A percentile compares a stretch with the other conserved stretches of the same genome.
Evolutionary conservation across 495 filamentous ascomycete species (phyloP).

Genomic region (Aspergillus homomorphus): DNA sequence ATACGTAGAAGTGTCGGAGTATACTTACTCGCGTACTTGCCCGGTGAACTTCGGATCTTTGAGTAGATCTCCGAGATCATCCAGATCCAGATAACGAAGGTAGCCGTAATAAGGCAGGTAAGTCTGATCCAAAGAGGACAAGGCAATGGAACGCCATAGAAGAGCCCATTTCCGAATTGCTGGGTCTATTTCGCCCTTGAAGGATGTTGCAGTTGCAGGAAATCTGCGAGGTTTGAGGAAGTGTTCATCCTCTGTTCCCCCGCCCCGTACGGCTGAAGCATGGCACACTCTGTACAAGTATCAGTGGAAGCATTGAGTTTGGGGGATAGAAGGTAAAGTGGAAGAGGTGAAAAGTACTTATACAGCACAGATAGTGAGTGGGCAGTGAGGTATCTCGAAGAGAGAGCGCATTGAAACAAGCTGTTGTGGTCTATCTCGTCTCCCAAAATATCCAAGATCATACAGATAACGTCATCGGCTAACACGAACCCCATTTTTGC

Average conservation of each 20-base stretch:
- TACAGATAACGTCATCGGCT: constrained; percentile 24
- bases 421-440: constrained; percentile 29
- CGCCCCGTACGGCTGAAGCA: constrained; percentile 35
- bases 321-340: background rate
- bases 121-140: constrained; percentile 62
- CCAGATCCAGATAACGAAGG: constrained; percentile 59
- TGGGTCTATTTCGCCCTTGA: constrained; percentile 16
- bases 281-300: constrained; percentile 32
- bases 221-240: constrained; percentile 23
- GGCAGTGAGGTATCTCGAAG: constrained; percentile 40
- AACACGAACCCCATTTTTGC: constrained; percentile 22
- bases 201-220: constrained; percentile 4
- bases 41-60: constrained; percentile 46
- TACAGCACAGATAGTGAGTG: constrained; percentile 63
- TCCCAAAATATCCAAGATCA: constrained; percentile 29
- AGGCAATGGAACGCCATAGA: constrained; percentile 67
- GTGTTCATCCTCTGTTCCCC: constrained; percentile 37
- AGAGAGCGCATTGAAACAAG: constrained; percentile 28
- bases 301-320: constrained; percentile 1
- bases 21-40: constrained; percentile 35
- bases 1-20: background rate
- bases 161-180: constrained; percentile 51
- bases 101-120: constrained; percentile 68
- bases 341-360: constrained; percentile 36
- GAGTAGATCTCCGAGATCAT: constrained; percentile 57